Conservation (phyloP, 1,139 yeast species). For the Hemisphaericaspora xylofermentans region DNA sequence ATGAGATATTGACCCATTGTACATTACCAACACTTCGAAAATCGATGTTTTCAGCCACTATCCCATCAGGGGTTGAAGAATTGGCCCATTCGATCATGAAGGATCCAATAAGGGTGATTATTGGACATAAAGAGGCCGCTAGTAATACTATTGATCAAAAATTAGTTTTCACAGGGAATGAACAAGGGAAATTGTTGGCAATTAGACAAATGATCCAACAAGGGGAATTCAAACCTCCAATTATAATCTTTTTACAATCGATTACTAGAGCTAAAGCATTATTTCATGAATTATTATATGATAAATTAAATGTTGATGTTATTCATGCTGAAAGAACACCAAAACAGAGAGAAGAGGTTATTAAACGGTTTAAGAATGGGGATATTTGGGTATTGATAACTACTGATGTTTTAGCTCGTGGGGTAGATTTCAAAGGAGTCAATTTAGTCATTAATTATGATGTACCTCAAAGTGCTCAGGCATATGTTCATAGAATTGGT, state of each 20-base stretch:
- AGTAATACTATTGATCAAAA: slow-evolving; percentile 80
- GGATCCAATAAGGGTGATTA: slow-evolving; percentile 79
- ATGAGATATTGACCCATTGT: slow-evolving; percentile 73
- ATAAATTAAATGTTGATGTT: slow-evolving; percentile 88
- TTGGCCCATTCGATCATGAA: slow-evolving; percentile 83
- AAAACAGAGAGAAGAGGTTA: slow-evolving; percentile 81
- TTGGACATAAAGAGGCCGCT: slow-evolving; percentile 95
- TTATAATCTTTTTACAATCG: slow-evolving; percentile 86
- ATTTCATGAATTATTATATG: slow-evolving; percentile 88
- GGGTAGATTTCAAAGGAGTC: slow-evolving; percentile 96
- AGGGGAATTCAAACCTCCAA: slow-evolving; percentile 90
- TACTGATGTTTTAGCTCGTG: slow-evolving; percentile 94
- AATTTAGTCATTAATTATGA: slow-evolving; percentile 94
- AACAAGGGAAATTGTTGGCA: slow-evolving; percentile 90
- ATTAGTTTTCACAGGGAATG: slow-evolving; percentile 85
- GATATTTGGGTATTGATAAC: slow-evolving; percentile 96
- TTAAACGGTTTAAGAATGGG: slow-evolving; percentile 81
- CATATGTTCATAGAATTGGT: slow-evolving; percentile 97
- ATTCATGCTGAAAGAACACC: slow-evolving; percentile 95
- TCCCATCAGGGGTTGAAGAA: slow-evolving; percentile 91
- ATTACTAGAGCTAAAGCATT: slow-evolving; percentile 93
- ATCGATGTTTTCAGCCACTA: slow-evolving; percentile 92
- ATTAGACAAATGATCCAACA: slow-evolving; percentile 83
- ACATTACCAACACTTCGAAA: slow-evolving; percentile 54
- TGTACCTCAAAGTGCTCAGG: slow-evolving; percentile 91